Conservation (phyloP, 1,139 yeast species). For the Kazachstania sp. region DNA sequence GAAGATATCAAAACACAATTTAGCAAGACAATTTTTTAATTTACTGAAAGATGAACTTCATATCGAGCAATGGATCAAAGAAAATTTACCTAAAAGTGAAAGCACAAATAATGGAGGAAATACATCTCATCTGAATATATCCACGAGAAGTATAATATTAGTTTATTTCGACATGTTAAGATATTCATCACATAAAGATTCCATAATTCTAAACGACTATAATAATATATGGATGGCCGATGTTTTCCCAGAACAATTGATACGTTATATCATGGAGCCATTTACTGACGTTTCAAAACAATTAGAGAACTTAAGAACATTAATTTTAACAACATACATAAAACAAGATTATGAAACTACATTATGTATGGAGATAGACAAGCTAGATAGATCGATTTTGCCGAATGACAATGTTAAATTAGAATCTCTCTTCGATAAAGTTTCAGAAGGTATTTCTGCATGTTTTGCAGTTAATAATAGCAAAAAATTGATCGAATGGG, state of each 20-base stretch:
- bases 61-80: constrained; percentile 14
- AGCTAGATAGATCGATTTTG: constrained; percentile 12
- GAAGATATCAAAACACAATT: neutral
- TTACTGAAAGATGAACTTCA: constrained; percentile 13
- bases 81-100: constrained; percentile 1
- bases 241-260: constrained; percentile 5
- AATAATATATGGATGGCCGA: constrained; percentile 11
- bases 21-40: constrained; percentile 4
- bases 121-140: neutral
- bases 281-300: constrained; percentile 15
- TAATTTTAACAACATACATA: constrained; percentile 11
- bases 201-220: constrained; percentile 7
- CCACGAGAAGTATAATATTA: constrained; percentile 16
- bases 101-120: neutral
- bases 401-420: constrained; percentile 5
- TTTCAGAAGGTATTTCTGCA: constrained; percentile 11
- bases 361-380: constrained; percentile 8
- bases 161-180: constrained; percentile 19
- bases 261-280: constrained; percentile 9
- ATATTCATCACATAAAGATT: constrained; percentile 6
- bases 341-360: neutral
- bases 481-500: constrained; percentile 13
- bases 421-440: constrained; percentile 9
- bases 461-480: constrained; percentile 14
- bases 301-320: constrained; percentile 18